A percentile compares a stretch with the other conserved stretches of the same genome.
These are phyloP conservation scores for Globisporangium lucens DNA, from an alignment of 352 stramenopile species.

Conservation along the genomic window DNA sequence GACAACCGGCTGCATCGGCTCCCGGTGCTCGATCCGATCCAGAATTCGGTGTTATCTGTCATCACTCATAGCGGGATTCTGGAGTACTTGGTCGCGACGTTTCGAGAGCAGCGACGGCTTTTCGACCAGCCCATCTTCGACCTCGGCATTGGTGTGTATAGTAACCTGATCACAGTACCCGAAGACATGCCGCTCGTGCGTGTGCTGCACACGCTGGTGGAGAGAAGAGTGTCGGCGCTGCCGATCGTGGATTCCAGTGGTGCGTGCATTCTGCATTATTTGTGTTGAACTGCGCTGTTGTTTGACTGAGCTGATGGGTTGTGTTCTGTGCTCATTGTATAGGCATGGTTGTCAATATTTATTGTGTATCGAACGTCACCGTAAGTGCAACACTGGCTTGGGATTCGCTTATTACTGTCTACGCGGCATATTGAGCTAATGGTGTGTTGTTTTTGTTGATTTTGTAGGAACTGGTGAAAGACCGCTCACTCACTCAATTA, in stretches of 20 bases:
- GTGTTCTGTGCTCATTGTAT: constrained; percentile 6
- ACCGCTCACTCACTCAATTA: constrained; percentile 86
- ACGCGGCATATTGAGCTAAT: neutral
- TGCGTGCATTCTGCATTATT: constrained; percentile 27
- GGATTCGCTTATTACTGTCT: neutral
- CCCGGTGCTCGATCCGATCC: constrained; percentile 90
- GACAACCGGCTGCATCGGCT: constrained; percentile 91
- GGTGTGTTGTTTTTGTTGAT: neutral
- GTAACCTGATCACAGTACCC: constrained; percentile 90
- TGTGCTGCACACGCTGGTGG: constrained; percentile 88
- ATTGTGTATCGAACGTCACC: constrained; percentile 90
- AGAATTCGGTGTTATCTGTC: constrained; percentile 92
- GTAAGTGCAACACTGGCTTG: constrained; percentile 25
- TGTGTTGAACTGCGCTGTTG: neutral
- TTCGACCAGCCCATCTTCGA: constrained; percentile 97
- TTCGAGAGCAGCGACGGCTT: constrained; percentile 94
- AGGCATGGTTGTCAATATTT: constrained; percentile 91
- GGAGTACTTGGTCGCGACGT: constrained; percentile 95
- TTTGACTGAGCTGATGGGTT: neutral
- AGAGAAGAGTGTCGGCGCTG: constrained; percentile 77
- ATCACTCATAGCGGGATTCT: constrained; percentile 94
- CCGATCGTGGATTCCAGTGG: constrained; percentile 81
- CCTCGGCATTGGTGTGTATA: constrained; percentile 94
- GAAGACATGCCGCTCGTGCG: constrained; percentile 93
- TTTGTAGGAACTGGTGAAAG: constrained; percentile 78